Percentiles rank a stretch among this genome's conserved stretches.
Evolutionary conservation across 148 eudicot species (phyloP).

Genomic region (Diospyros kaki): DNA sequence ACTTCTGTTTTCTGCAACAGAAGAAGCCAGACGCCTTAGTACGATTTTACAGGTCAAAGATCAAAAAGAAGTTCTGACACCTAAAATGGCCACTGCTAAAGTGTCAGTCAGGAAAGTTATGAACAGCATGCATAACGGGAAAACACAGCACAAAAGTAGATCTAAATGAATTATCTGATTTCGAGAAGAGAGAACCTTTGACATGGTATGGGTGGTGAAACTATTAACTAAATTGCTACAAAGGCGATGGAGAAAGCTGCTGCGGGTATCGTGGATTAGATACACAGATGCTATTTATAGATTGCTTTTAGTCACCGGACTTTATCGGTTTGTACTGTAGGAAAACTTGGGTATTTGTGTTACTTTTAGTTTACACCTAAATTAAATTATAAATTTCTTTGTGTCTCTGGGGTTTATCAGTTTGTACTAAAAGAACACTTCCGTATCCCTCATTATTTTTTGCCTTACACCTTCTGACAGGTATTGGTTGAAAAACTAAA

Average conservation of each 20-base stretch:
- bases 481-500: conserved; percentile 11
- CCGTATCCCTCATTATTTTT: background rate
- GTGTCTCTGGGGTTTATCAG: too few relatives aligned
- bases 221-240: background rate
- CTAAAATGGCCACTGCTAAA: background rate
- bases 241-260: background rate
- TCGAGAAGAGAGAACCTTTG: conserved; percentile 13
- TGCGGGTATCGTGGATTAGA: background rate
- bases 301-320: background rate
- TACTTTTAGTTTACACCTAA: too few relatives aligned
- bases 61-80: background rate
- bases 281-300: background rate
- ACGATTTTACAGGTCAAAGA: background rate
- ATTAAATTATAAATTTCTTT: too few relatives aligned
- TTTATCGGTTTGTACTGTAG: background rate
- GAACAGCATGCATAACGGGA: background rate
- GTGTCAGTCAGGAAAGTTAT: conserved; percentile 2
- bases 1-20: conserved; percentile 35
- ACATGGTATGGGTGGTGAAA: conserved; percentile 9
- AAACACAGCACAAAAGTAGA: background rate
- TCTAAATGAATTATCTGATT: background rate
- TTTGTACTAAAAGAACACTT: background rate
- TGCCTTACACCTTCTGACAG: background rate
- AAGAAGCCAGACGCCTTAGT: background rate
- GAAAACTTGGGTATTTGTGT: background rate